Conservation (phyloP, 2,329 filamentous ascomycete species). For the Emmonsia crescens region DNA sequence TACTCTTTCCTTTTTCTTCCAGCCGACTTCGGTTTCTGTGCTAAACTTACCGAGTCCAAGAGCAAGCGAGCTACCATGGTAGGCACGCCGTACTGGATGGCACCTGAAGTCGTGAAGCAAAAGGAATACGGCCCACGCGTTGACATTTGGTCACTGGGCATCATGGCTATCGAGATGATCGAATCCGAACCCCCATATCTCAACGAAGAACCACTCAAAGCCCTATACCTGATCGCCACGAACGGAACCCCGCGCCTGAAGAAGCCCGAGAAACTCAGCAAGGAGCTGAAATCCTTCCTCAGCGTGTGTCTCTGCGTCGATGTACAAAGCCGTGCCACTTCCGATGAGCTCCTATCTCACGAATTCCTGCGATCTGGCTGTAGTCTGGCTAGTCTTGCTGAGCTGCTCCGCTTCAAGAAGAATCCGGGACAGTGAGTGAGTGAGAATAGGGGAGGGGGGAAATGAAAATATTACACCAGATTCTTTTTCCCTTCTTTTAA, state of each 20-base stretch:
- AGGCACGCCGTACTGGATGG: slow-evolving; percentile 99
- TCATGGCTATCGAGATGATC: slow-evolving; percentile 99
- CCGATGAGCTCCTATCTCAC: slow-evolving; percentile 77
- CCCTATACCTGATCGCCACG: slow-evolving; percentile 92
- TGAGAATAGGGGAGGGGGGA: not conserved
- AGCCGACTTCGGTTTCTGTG: slow-evolving; percentile 99
- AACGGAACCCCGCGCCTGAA: slow-evolving; percentile 95
- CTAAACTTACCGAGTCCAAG: slow-evolving; percentile 93
- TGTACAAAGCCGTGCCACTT: slow-evolving; percentile 85
- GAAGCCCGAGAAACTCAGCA: slow-evolving; percentile 95
- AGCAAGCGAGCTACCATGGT: slow-evolving; percentile 99
- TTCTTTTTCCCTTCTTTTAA: not conserved
- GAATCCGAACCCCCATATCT: slow-evolving; percentile 96
- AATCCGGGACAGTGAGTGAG: slow-evolving; percentile 28
- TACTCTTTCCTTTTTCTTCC: slow-evolving; percentile 34
- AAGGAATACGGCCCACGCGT: slow-evolving; percentile 98
- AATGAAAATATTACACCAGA: not conserved
- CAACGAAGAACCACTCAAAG: slow-evolving; percentile 95
- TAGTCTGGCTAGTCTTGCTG: slow-evolving; percentile 67
- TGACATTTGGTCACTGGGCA: slow-evolving; percentile 96
- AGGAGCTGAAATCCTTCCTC: slow-evolving; percentile 94
- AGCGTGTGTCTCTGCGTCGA: slow-evolving; percentile 95
- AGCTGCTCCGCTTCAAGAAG: slow-evolving; percentile 63
- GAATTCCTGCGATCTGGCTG: slow-evolving; percentile 94
- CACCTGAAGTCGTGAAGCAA: slow-evolving; percentile 96